phyloP scores from a whole-genome alignment of 2,329 filamentous ascomycete species.

The Aspergillus ochraceoroseus region DNA sequence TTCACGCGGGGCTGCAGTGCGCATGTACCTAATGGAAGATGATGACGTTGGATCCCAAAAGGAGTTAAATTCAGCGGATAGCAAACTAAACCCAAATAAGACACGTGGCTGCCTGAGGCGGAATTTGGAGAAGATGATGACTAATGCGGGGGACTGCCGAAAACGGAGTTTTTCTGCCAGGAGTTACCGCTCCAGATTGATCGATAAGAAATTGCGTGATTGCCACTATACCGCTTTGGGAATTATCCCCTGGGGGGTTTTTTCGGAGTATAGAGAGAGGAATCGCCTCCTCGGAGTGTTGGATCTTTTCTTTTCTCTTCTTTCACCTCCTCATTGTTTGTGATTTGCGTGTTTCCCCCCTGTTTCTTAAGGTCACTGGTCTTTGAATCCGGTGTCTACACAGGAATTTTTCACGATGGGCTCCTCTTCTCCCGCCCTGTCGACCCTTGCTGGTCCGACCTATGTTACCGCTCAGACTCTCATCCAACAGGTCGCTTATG shows the following conservation, averaged over 20 bases:
- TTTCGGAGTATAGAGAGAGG: conserved; percentile 20
- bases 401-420: conserved; percentile 30
- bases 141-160: conserved; percentile 21
- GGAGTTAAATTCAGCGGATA: conserved; percentile 1
- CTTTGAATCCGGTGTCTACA: conserved; percentile 22
- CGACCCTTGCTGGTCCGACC: conserved; percentile 72
- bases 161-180: conserved; percentile 21
- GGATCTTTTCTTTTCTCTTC: conserved; percentile 16
- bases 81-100: conserved; percentile 9
- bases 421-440: conserved; percentile 43
- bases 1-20: neutral
- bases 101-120: conserved; percentile 16
- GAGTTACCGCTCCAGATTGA: conserved; percentile 13
- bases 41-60: conserved; percentile 9
- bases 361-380: conserved; percentile 26
- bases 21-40: neutral
- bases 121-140: conserved; percentile 10
- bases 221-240: conserved; percentile 31
- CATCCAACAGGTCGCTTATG: conserved; percentile 92
- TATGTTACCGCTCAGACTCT: conserved; percentile 91
- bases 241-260: conserved; percentile 29
- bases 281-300: conserved; percentile 5
- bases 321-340: conserved; percentile 19
- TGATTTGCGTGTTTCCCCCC: conserved; percentile 21
- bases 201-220: conserved; percentile 37